phyloP scores from a whole-genome alignment of 495 filamentous ascomycete genomes.

The Daldinia childiae region DNA sequence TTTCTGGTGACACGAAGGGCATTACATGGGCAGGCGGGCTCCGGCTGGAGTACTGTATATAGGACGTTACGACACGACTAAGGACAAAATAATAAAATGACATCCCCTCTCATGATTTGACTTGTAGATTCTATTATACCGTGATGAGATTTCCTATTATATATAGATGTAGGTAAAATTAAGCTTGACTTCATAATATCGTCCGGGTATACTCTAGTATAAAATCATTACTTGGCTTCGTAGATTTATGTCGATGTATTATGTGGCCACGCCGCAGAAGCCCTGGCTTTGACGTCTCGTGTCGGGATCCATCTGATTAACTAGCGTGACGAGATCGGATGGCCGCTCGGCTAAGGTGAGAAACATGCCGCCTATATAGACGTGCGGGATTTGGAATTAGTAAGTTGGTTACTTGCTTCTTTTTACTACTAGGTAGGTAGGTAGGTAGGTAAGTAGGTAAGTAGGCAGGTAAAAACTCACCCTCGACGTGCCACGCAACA shows the following conservation, averaged over 20 bases:
- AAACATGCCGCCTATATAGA: slow-evolving; percentile 44
- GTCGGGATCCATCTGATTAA: slow-evolving; percentile 34
- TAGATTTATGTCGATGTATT: too few relatives aligned
- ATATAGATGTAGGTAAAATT: background rate
- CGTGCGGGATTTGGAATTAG: background rate
- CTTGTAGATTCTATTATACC: background rate
- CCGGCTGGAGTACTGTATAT: slow-evolving; percentile 42
- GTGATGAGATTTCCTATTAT: background rate
- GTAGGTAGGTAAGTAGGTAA: too few relatives aligned
- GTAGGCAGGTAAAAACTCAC: too few relatives aligned
- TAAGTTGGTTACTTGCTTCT: background rate
- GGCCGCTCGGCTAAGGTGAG: slow-evolving; percentile 45
- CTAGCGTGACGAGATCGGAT: slow-evolving; percentile 39
- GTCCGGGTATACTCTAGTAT: background rate
- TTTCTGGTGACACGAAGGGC: slow-evolving; percentile 43
- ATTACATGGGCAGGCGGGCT: slow-evolving; percentile 33
- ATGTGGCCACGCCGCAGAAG: slow-evolving; percentile 29
- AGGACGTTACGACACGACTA: slow-evolving; percentile 33
- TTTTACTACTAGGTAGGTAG: too few relatives aligned
- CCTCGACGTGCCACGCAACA: slow-evolving; percentile 49
- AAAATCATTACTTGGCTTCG: background rate
- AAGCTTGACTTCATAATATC: background rate
- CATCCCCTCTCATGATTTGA: slow-evolving; percentile 48
- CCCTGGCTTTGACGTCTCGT: slow-evolving; percentile 29
- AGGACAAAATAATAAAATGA: slow-evolving; percentile 42